Conservation (phyloP, 1,139 yeast species). For the Saccharomyces hybrid region DNA sequence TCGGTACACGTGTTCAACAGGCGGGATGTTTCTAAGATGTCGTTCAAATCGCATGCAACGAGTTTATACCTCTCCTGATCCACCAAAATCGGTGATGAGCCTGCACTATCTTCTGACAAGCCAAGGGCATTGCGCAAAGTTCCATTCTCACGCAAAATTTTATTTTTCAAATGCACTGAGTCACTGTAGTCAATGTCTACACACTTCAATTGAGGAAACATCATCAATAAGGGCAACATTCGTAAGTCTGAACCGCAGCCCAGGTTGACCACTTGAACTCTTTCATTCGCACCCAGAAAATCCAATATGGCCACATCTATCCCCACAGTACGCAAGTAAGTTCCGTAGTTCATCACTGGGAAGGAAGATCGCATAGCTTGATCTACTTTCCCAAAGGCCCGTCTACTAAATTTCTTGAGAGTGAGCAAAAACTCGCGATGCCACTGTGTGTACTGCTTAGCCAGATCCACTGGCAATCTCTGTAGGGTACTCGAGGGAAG, state of each 20-base stretch:
- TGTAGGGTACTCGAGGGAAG: constrained; percentile 41
- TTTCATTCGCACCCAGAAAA: constrained; percentile 36
- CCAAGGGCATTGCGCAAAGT: constrained; percentile 23
- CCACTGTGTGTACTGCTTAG: constrained; percentile 19
- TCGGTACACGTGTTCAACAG: constrained; percentile 31
- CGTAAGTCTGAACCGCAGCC: constrained; percentile 98
- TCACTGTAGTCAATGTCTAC: constrained; percentile 73
- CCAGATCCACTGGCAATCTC: constrained; percentile 39
- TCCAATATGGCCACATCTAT: constrained; percentile 49
- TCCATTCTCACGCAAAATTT: constrained; percentile 30
- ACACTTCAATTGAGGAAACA: constrained; percentile 37
- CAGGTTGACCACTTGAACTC: constrained; percentile 63
- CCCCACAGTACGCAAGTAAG: constrained; percentile 64
- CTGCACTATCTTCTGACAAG: constrained; percentile 7
- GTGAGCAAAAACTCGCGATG: constrained; percentile 19
- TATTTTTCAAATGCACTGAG: constrained; percentile 53
- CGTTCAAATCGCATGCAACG: constrained; percentile 26
- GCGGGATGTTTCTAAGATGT: constrained; percentile 11
- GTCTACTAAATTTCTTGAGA: constrained; percentile 17
- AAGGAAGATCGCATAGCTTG: constrained; percentile 40
- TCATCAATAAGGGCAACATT: constrained; percentile 20
- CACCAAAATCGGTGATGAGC: constrained; percentile 12
- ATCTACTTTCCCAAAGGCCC: constrained; percentile 21
- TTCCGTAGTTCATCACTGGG: constrained; percentile 80
- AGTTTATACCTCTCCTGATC: not conserved